Conservation (phyloP, 345 rosid species). For the Diplotaxis tenuifolia region DNA sequence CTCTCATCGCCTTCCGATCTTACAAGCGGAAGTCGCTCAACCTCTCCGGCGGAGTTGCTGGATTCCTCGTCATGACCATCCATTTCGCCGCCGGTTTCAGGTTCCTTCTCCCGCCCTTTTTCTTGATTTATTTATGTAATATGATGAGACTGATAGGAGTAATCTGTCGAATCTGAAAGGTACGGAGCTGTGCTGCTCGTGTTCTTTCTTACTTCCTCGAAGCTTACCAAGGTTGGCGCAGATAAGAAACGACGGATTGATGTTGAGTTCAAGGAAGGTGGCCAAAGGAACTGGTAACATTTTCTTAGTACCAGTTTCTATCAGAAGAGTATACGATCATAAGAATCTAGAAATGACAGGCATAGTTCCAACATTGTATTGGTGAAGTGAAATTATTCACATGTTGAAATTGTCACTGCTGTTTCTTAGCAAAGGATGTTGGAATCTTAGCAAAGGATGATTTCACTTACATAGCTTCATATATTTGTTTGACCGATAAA, state of each 20-base stretch:
- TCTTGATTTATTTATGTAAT: not conserved
- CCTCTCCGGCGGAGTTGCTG: slow-evolving; percentile 75
- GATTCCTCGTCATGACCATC: slow-evolving; percentile 67
- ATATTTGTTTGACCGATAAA: not conserved
- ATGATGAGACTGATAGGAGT: not conserved
- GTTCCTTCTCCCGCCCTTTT: slow-evolving; percentile 26
- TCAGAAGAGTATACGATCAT: too few relatives aligned
- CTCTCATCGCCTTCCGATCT: slow-evolving; percentile 57
- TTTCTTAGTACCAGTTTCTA: too few relatives aligned
- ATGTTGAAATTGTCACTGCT: too few relatives aligned
- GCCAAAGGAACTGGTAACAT: slow-evolving; percentile 84
- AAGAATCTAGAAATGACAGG: too few relatives aligned
- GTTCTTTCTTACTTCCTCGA: slow-evolving; percentile 83
- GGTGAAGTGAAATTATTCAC: too few relatives aligned
- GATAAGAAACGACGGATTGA: slow-evolving; percentile 77
- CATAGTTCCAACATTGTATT: too few relatives aligned
- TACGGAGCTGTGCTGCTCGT: slow-evolving; percentile 78
- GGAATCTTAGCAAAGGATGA: not conserved
- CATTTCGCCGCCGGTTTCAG: slow-evolving; percentile 73
- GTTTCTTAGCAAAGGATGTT: too few relatives aligned
- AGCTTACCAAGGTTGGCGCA: slow-evolving; percentile 85
- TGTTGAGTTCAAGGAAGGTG: slow-evolving; percentile 87
- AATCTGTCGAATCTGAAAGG: slow-evolving; percentile 38
- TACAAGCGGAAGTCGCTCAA: slow-evolving; percentile 78
- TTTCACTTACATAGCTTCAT: not conserved